These are phyloP conservation scores for Dendrobium catenatum DNA, from an alignment of 106 monocot genomes.

Conservation along the genomic window DNA sequence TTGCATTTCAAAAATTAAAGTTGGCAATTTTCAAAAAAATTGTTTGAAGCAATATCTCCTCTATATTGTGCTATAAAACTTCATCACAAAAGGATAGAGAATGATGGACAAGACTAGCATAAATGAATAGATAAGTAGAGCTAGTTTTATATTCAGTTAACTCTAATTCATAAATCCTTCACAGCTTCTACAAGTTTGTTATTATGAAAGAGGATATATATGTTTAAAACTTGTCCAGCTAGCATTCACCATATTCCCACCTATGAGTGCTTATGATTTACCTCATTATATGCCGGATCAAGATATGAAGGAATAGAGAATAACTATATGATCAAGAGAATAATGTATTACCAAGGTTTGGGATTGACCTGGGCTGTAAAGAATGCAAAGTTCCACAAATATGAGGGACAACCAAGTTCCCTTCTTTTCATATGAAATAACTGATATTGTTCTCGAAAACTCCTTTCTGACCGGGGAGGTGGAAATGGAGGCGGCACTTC, in stretches of 20 bases:
- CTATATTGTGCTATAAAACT: neutral
- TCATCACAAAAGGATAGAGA: neutral
- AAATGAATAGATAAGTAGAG: neutral
- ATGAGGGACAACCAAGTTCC: slow-evolving; percentile 79
- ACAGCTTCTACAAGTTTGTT: neutral
- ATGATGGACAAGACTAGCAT: neutral
- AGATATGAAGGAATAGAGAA: neutral
- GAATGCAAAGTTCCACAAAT: slow-evolving; percentile 72
- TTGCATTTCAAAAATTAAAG: neutral
- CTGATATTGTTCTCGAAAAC: slow-evolving; percentile 49
- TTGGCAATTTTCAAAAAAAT: neutral
- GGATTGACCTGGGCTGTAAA: slow-evolving; percentile 61
- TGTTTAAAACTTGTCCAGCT: neutral
- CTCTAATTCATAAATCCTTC: neutral
- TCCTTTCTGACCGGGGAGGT: slow-evolving; percentile 65
- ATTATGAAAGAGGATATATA: neutral
- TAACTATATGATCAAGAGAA: neutral
- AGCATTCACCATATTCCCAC: neutral
- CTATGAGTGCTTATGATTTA: neutral
- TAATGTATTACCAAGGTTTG: slow-evolving; percentile 1
- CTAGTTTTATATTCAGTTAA: neutral
- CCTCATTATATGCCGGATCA: neutral
- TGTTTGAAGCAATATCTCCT: neutral
- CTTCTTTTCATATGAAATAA: slow-evolving; percentile 56
- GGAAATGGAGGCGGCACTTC: slow-evolving; percentile 90